A percentile compares a stretch with the other conserved stretches of the same genome.
These are phyloP conservation scores for Talaromyces proteolyticus DNA, from an alignment of 495 filamentous ascomycete genomes.

Conservation along the genomic window DNA sequence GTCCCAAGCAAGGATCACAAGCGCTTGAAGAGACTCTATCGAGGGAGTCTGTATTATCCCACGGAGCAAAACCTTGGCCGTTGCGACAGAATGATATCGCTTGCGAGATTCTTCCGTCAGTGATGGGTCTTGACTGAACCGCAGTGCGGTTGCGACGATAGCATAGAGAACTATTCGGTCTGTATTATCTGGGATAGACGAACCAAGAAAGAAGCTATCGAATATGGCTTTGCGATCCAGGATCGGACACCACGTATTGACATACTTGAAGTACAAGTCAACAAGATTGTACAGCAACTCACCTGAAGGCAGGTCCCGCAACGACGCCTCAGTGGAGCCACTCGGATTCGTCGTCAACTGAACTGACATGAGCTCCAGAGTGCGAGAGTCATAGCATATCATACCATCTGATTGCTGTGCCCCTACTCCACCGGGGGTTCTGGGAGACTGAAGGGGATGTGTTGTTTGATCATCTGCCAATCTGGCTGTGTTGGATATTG, in stretches of 20 bases:
- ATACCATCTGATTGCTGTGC: too few species aligned
- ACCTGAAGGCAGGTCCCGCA: conserved; percentile 65
- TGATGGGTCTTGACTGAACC: conserved; percentile 57
- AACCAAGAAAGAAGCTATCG: conserved; percentile 60
- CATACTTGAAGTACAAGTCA: conserved; percentile 71
- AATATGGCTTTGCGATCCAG: conserved; percentile 63
- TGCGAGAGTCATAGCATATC: not conserved
- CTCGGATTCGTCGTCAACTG: not conserved
- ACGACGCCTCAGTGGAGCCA: conserved; percentile 9
- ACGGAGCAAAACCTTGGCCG: conserved; percentile 64
- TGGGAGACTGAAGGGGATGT: too few species aligned
- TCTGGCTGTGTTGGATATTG: too few species aligned
- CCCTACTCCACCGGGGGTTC: too few species aligned
- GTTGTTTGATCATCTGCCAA: too few species aligned
- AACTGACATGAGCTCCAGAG: conserved; percentile 1
- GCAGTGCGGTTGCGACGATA: conserved; percentile 65
- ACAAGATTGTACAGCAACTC: conserved; percentile 62
- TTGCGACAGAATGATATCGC: conserved; percentile 60
- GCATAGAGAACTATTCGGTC: conserved; percentile 68
- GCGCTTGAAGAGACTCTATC: conserved; percentile 66
- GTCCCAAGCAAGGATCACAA: conserved; percentile 66
- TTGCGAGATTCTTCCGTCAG: conserved; percentile 53
- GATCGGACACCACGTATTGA: conserved; percentile 76
- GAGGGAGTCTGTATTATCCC: conserved; percentile 69
- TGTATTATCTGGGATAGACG: conserved; percentile 55